Percentiles rank a stretch among this genome's conserved stretches.
These are phyloP conservation scores for Penicillium ochrochloron DNA, from an alignment of 495 filamentous ascomycete genomes.

Conservation along the genomic window DNA sequence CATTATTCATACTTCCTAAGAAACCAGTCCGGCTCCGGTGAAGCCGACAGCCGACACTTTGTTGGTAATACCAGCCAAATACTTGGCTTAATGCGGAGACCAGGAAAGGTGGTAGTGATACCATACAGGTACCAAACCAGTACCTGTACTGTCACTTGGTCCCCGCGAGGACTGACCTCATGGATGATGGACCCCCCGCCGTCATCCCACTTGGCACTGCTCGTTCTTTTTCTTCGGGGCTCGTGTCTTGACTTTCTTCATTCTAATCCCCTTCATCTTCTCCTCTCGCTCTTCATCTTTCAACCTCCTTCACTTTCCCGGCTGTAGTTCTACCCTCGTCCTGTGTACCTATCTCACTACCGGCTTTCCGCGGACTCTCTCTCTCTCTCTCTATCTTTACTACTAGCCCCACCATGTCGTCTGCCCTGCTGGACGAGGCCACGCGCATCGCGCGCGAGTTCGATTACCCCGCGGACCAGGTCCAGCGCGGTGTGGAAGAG, in stretches of 20 bases:
- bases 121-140: not conserved
- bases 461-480: conserved; percentile 78
- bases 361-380: conserved; percentile 7
- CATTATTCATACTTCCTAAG: not conserved
- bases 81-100: not conserved
- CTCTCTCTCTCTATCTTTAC: conserved; percentile 8
- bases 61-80: not conserved
- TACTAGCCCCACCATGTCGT: conserved; percentile 38
- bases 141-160: not conserved
- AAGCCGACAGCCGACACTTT: conserved; percentile 1
- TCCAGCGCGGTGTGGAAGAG: conserved; percentile 78
- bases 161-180: conserved; percentile 40
- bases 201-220: conserved; percentile 24
- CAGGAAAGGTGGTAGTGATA: not conserved
- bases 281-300: conserved; percentile 16
- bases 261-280: conserved; percentile 11
- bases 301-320: conserved; percentile 12
- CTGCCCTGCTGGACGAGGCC: conserved; percentile 70
- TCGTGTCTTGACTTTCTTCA: conserved; percentile 16
- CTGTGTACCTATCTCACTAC: not conserved
- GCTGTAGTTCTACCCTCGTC: conserved; percentile 1
- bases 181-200: conserved; percentile 43
- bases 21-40: conserved; percentile 8
- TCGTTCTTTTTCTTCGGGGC: conserved; percentile 21
- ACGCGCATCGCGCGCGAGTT: conserved; percentile 82